A percentile compares a stretch with the other conserved stretches of the same genome.
Evolutionary conservation across 1,284 basidiomycete genomes (phyloP).

Genomic region (Irpex sp.): DNA sequence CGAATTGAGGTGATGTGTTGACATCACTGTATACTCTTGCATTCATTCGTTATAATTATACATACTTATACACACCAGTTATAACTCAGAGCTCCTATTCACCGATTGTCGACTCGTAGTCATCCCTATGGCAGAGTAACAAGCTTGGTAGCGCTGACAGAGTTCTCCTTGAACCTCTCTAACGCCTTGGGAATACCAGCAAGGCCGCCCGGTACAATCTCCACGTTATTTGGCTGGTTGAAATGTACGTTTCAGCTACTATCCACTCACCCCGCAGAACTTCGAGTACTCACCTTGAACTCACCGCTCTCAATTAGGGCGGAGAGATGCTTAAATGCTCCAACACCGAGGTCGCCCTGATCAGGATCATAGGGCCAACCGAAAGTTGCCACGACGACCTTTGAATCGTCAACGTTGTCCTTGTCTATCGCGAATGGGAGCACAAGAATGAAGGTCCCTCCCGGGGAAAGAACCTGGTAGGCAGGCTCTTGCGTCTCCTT

Average conservation of each 20-base stretch:
- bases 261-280: too few relatives aligned
- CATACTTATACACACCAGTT: too few relatives aligned
- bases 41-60: too few relatives aligned
- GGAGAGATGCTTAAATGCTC: neutral
- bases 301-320: neutral
- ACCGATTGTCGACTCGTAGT: neutral
- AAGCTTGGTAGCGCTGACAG: constrained; percentile 27
- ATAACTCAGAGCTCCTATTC: too few relatives aligned
- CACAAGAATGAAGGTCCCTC: constrained; percentile 16
- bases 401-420: constrained; percentile 1
- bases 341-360: neutral
- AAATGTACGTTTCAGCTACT: neutral
- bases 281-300: neutral
- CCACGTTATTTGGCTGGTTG: constrained; percentile 15
- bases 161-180: constrained; percentile 18
- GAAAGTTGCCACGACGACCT: constrained; percentile 5
- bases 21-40: too few relatives aligned
- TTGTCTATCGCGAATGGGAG: constrained; percentile 1
- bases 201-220: constrained; percentile 26
- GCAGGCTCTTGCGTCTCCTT: constrained; percentile 11
- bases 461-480: constrained; percentile 13
- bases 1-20: too few relatives aligned
- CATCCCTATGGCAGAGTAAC: constrained; percentile 28
- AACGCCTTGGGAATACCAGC: constrained; percentile 25
- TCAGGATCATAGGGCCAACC: constrained; percentile 3